Percentiles rank a stretch among this genome's conserved stretches.
phyloP scores from a whole-genome alignment of 495 filamentous ascomycete species.

The Clohesyomyces aquaticus region DNA sequence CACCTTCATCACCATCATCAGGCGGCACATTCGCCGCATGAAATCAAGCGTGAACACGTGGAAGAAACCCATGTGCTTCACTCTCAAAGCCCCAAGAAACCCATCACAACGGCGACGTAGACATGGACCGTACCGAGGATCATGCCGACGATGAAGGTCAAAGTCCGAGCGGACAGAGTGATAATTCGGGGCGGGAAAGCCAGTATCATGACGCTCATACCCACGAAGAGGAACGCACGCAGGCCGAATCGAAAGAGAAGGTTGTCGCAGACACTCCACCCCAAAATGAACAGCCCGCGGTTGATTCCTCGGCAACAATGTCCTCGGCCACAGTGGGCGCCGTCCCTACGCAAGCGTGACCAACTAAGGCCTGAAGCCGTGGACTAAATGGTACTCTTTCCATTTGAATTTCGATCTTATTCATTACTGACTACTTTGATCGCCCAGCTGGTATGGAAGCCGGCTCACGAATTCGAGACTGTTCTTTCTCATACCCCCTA shows the following conservation, averaged over 20 bases:
- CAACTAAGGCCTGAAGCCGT: not conserved
- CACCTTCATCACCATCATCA: conserved; percentile 28
- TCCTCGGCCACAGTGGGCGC: too few species aligned
- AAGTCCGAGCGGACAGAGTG: conserved; percentile 20
- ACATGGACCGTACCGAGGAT: conserved; percentile 24
- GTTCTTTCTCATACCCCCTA: too few species aligned
- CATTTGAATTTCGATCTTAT: too few species aligned
- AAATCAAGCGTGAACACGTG: conserved; percentile 27
- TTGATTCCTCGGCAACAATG: not conserved
- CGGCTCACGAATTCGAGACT: too few species aligned
- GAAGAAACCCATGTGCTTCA: conserved; percentile 14
- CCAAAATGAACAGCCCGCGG: not conserved
- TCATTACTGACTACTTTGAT: too few species aligned
- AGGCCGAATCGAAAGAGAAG: not conserved
- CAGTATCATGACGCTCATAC: conserved; percentile 24
- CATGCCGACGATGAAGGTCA: conserved; percentile 32
- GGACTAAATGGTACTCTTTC: too few species aligned
- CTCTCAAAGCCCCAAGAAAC: conserved; percentile 16
- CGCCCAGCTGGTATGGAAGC: too few species aligned
- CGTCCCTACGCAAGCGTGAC: not conserved
- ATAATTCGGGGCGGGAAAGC: conserved; percentile 24
- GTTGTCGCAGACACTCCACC: not conserved
- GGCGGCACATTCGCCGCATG: not conserved
- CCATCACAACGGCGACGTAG: conserved; percentile 11
- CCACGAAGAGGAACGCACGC: not conserved